A percentile compares a stretch with the other conserved stretches of the same genome.
phyloP scores from a whole-genome alignment of 768 basidiomycete species.

The Russula sp. region DNA sequence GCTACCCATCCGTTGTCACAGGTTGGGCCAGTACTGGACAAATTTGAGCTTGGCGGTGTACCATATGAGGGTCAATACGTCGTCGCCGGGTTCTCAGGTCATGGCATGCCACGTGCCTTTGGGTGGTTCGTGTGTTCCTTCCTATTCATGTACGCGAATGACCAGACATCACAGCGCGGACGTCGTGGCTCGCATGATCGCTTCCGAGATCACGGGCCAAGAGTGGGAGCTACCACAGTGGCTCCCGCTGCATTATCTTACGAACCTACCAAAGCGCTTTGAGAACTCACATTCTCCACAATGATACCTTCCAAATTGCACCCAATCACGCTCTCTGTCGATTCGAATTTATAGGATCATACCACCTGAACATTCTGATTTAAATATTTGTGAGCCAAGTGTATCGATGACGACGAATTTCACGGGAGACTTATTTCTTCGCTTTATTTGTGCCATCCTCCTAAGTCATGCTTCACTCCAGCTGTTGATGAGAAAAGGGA shows the following conservation, averaged over 20 bases:
- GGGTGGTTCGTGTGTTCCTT: constrained; percentile 50
- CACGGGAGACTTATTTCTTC: background rate
- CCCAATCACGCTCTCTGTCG: background rate
- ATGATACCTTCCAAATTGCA: background rate
- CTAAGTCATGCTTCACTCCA: background rate
- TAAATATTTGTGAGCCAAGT: background rate
- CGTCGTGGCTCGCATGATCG: constrained; percentile 57
- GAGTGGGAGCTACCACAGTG: constrained; percentile 56
- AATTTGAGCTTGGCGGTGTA: constrained; percentile 24
- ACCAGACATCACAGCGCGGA: constrained; percentile 50
- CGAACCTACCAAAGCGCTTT: constrained; percentile 14
- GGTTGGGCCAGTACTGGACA: constrained; percentile 60
- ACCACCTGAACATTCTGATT: background rate
- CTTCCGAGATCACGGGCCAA: constrained; percentile 44
- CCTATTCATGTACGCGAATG: background rate
- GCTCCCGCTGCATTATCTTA: constrained; percentile 50
- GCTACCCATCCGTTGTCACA: constrained; percentile 31
- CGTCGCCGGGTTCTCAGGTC: constrained; percentile 69
- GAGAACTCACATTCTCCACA: background rate
- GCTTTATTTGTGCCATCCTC: background rate
- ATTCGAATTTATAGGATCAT: background rate
- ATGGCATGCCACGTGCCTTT: constrained; percentile 77
- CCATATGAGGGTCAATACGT: constrained; percentile 61
- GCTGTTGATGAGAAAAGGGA: background rate
- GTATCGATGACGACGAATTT: background rate